phyloP scores from a whole-genome alignment of 495 filamentous ascomycete genomes.

The Cladorrhinum samala region DNA sequence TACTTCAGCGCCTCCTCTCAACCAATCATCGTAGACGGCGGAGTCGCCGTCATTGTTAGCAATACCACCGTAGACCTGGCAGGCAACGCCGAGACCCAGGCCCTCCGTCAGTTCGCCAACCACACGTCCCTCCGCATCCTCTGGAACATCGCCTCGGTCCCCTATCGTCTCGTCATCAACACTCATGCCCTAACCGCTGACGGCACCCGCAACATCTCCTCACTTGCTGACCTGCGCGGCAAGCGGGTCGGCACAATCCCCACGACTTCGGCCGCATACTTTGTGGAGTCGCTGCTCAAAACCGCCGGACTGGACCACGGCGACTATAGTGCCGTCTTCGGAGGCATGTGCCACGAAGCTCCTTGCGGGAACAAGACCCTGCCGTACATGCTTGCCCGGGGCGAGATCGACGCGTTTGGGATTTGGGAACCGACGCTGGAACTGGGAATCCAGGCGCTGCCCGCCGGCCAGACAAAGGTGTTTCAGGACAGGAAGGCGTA shows the following conservation, averaged over 20 bases:
- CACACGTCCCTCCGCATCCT: slow-evolving; percentile 38
- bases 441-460: slow-evolving; percentile 30
- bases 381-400: slow-evolving; percentile 29
- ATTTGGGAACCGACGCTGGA: slow-evolving; percentile 42
- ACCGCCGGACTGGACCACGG: slow-evolving; percentile 25
- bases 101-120: slow-evolving; percentile 30
- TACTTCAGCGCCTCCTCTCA: slow-evolving; percentile 23
- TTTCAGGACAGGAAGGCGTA: slow-evolving; percentile 35
- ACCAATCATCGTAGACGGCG: slow-evolving; percentile 23
- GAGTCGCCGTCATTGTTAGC: slow-evolving; percentile 17
- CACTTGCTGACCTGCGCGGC: slow-evolving; percentile 34
- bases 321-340: slow-evolving; percentile 32
- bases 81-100: slow-evolving; percentile 43
- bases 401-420: slow-evolving; percentile 37
- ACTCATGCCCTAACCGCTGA: too few relatives aligned
- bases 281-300: slow-evolving; percentile 30
- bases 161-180: slow-evolving; percentile 40
- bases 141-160: slow-evolving; percentile 34
- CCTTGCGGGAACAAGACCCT: slow-evolving; percentile 35
- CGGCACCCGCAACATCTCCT: slow-evolving; percentile 24
- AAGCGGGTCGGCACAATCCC: slow-evolving; percentile 37
- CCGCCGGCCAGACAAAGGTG: slow-evolving; percentile 23
- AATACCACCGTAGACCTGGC: slow-evolving; percentile 28
- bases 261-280: slow-evolving; percentile 34
- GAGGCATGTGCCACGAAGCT: slow-evolving; percentile 30